Evolutionary conservation across 805 yeast species (phyloP).

Genomic region (Yarrowia divulgata): DNA sequence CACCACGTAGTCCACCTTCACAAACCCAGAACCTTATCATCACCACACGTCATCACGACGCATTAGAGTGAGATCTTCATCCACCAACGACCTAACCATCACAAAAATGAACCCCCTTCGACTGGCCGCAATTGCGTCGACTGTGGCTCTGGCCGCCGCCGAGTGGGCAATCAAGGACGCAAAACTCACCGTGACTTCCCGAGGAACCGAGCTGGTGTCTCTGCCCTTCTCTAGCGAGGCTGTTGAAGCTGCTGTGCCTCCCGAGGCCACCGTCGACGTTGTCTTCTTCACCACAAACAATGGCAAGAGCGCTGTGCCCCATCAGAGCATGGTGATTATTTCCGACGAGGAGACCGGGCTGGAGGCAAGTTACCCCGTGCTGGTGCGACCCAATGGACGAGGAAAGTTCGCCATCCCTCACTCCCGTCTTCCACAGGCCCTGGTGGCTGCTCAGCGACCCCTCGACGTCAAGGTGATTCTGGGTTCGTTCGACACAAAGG

Average conservation of each 20-base stretch:
- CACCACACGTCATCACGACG: conserved; percentile 32
- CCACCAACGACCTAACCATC: conserved; percentile 2
- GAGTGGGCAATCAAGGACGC: conserved; percentile 37
- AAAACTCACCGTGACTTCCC: conserved; percentile 17
- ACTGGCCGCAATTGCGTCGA: conserved; percentile 35
- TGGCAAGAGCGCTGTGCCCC: conserved; percentile 20
- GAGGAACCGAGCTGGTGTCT: conserved; percentile 24
- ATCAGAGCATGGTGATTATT: conserved; percentile 33
- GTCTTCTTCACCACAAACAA: conserved; percentile 33
- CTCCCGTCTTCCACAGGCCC: conserved; percentile 48
- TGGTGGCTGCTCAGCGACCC: conserved; percentile 43
- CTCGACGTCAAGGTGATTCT: conserved; percentile 46
- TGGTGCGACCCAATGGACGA: conserved; percentile 49
- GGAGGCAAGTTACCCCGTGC: conserved; percentile 47
- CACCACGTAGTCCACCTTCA: not conserved
- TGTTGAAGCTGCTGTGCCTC: conserved; percentile 28
- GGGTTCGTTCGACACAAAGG: conserved; percentile 47
- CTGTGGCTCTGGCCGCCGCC: conserved; percentile 33
- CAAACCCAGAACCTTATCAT: not conserved
- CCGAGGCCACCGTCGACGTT: conserved; percentile 15
- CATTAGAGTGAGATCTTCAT: conserved; percentile 12
- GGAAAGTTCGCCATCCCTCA: conserved; percentile 49
- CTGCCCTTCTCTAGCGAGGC: conserved; percentile 18
- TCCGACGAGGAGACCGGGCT: conserved; percentile 43
- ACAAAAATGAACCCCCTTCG: conserved; percentile 30